These are phyloP conservation scores for Dentipellis fragilis DNA, from an alignment of 768 basidiomycete genomes.

Conservation along the genomic window DNA sequence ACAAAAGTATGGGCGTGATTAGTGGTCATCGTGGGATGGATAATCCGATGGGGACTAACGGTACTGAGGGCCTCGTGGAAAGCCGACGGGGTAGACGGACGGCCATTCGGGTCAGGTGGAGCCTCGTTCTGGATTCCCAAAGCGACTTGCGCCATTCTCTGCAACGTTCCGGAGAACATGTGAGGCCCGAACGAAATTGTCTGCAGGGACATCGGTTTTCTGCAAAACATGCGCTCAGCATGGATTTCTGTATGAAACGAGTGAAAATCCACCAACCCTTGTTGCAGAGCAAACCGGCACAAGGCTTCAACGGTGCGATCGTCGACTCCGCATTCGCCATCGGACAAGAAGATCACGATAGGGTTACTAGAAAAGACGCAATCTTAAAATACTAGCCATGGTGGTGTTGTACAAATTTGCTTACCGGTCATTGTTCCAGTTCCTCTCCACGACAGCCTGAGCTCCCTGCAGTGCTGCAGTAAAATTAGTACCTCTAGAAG, in stretches of 20 bases:
- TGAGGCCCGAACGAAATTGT: conserved; percentile 44
- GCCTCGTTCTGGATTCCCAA: conserved; percentile 33
- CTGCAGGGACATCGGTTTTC: conserved; percentile 49
- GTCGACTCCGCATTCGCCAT: conserved; percentile 34
- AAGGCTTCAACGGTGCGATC: conserved; percentile 31
- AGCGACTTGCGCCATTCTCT: conserved; percentile 47
- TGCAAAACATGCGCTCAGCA: conserved; percentile 11
- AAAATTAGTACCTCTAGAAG: conserved; percentile 34
- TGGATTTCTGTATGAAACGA: neutral
- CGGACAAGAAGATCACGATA: conserved; percentile 49
- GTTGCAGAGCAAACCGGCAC: conserved; percentile 30
- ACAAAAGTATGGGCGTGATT: neutral
- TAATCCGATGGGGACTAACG: conserved; percentile 26
- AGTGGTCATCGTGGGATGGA: neutral
- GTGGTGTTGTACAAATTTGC: neutral
- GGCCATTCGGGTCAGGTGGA: conserved; percentile 29
- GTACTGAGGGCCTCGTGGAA: conserved; percentile 43
- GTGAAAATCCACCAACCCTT: conserved; percentile 26
- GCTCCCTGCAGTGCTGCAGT: conserved; percentile 27
- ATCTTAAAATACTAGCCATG: neutral
- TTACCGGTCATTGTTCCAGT: conserved; percentile 45
- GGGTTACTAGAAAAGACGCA: conserved; percentile 26
- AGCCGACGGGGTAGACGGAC: conserved; percentile 28
- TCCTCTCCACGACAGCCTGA: conserved; percentile 28
- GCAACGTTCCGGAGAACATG: conserved; percentile 19